Conservation (phyloP, 192 early-diverging fungal species). For the Radiomyces spectabilis region DNA sequence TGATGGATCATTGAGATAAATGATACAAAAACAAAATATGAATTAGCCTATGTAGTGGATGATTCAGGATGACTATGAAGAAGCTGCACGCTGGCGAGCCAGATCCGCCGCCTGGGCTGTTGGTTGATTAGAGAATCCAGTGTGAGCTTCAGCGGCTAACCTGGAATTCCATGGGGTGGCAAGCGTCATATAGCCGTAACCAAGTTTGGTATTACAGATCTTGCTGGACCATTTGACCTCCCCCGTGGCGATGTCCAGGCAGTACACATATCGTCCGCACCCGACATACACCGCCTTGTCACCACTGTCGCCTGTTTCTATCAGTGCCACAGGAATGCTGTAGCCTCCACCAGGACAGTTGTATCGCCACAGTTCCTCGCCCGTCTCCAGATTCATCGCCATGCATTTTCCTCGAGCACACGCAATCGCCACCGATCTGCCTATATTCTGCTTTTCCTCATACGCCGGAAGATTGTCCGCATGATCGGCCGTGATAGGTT, state of each 20-base stretch:
- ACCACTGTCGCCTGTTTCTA: slow-evolving; percentile 2
- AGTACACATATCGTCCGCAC: slow-evolving; percentile 8
- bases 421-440: not conserved
- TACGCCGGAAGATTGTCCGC: not conserved
- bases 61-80: no score
- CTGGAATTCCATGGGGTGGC: slow-evolving; percentile 13
- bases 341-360: slow-evolving; percentile 12
- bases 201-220: slow-evolving; percentile 1
- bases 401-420: slow-evolving; percentile 13
- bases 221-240: not conserved
- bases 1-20: no score
- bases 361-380: slow-evolving; percentile 12
- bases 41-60: no score
- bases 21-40: no score
- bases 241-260: slow-evolving; percentile 2
- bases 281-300: slow-evolving; percentile 7
- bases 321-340: slow-evolving; percentile 5
- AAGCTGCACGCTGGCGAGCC: not conserved
- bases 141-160: slow-evolving; percentile 7
- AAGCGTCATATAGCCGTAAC: slow-evolving; percentile 1
- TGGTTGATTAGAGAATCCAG: slow-evolving; percentile 2
- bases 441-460: not conserved
- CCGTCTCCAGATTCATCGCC: slow-evolving; percentile 5
- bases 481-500: not conserved
- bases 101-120: not conserved